A percentile compares a stretch with the other conserved stretches of the same genome.
Conservation (phyloP, 495 filamentous ascomycete species). For the Trichoderma asperelloides region DNA sequence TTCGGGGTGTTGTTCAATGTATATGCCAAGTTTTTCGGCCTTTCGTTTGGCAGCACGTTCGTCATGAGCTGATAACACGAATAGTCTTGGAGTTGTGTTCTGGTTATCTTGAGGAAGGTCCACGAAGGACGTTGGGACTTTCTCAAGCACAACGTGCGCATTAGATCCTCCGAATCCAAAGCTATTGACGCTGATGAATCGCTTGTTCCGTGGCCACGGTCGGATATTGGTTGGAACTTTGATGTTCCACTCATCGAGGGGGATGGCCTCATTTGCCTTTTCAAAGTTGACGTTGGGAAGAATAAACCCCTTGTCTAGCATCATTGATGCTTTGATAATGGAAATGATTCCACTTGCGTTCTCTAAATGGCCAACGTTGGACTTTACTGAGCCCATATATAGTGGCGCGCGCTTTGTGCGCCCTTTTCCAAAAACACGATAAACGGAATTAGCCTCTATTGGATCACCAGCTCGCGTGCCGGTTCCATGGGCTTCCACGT, state of each 20-base stretch:
- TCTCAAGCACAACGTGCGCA: conserved; percentile 40
- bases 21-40: conserved; percentile 20
- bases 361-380: conserved; percentile 40
- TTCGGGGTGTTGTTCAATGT: conserved; percentile 25
- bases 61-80: conserved; percentile 10
- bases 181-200: conserved; percentile 23
- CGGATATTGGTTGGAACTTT: conserved; percentile 20
- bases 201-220: conserved; percentile 12
- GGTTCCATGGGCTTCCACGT: conserved; percentile 46
- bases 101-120: neutral
- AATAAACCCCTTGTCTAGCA: conserved; percentile 33
- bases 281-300: conserved; percentile 28
- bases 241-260: conserved; percentile 22
- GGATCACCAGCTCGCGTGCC: conserved; percentile 49
- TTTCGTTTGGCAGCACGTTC: conserved; percentile 13
- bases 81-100: conserved; percentile 6
- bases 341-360: conserved; percentile 33
- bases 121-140: neutral
- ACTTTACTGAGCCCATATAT: conserved; percentile 39
- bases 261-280: conserved; percentile 29
- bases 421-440: conserved; percentile 18
- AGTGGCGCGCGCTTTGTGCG: conserved; percentile 15
- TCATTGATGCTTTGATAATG: conserved; percentile 37
- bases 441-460: conserved; percentile 33
- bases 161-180: conserved; percentile 47